Base-by-base conservation (phyloP, 306 rosid species). In the Albizia julibrissin region DNA sequence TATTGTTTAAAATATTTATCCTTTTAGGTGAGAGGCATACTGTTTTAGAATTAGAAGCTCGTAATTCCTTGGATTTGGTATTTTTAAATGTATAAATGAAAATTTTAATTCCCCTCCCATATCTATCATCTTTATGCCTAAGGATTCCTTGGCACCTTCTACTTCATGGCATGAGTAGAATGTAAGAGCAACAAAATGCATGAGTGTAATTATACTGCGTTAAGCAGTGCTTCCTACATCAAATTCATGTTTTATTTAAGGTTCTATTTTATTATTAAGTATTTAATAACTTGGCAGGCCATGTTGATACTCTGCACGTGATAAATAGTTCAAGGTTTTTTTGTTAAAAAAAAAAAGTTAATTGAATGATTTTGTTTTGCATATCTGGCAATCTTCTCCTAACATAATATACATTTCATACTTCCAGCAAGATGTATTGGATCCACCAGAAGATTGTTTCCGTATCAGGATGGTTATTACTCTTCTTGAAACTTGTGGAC, bases 391-490 rank as follows among this genome's bases (percentile, higher is more conserved):
- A 66, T 76, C 82, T 69, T 85, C 84, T 84, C 43, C n/a, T 46
- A 56, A 79, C 79, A 47, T 76, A 74, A 34, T 84, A 37, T 31
- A 29, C 86, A 26, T 80, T 87, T 85, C 27, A 56, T 86, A 83
- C 78, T 81, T 73, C 70, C 91, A 96, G 99, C 97, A 93, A 89
- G 97, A 96, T 79, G 79, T 71, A 47, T 87, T 96, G 70, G 99
- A 93, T 87, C 97, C 99, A 70, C 97, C 99, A 43, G 99, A 96
- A 89, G 99, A 96, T 88, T 92, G 92, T 86, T 96, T 93, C 78
- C 99, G 97, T 79, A 93, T 93, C 37, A 88, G 99, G 94, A 90
- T 96, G 99, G 81, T 93, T 71, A 88, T 90, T 77, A 96, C 97
- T 34, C 97, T 96, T 74, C 98, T 96, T 74, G 98, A 92, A 85